Evolutionary conservation across 2,329 filamentous ascomycete genomes (phyloP).

Genomic region (Penicillium thymicola): DNA sequence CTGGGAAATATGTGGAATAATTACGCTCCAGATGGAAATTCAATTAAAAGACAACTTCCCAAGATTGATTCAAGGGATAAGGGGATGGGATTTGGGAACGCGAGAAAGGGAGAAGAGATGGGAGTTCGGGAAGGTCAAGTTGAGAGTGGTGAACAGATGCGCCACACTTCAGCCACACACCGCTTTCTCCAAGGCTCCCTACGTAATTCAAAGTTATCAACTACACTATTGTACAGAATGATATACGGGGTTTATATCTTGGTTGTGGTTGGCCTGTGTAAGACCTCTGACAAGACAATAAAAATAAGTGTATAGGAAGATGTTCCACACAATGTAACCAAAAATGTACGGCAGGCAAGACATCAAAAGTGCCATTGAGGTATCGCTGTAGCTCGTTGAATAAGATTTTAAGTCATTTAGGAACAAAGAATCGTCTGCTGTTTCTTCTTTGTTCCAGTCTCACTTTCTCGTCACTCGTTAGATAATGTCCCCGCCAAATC

Average conservation of each 20-base stretch:
- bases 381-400: not conserved
- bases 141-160: constrained; percentile 21
- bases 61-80: constrained; percentile 22
- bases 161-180: constrained; percentile 26
- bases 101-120: constrained; percentile 25
- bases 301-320: not conserved
- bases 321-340: no score
- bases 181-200: constrained; percentile 9
- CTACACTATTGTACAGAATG: not conserved
- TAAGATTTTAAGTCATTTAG: not conserved
- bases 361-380: not conserved
- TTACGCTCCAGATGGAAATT: constrained; percentile 14
- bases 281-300: not conserved
- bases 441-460: not conserved
- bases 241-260: not conserved
- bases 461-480: constrained; percentile 18
- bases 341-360: not conserved
- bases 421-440: not conserved
- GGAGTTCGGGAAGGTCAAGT: constrained; percentile 26
- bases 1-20: constrained; percentile 10
- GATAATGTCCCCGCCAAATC: constrained; percentile 44
- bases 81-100: constrained; percentile 18
- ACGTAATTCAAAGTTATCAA: constrained; percentile 1
- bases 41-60: constrained; percentile 12
- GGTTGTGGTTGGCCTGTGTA: not conserved